Percentiles rank a stretch among this genome's conserved stretches.
phyloP scores from a whole-genome alignment of 2,329 filamentous ascomycete species.

The Colletotrichum sp. region DNA sequence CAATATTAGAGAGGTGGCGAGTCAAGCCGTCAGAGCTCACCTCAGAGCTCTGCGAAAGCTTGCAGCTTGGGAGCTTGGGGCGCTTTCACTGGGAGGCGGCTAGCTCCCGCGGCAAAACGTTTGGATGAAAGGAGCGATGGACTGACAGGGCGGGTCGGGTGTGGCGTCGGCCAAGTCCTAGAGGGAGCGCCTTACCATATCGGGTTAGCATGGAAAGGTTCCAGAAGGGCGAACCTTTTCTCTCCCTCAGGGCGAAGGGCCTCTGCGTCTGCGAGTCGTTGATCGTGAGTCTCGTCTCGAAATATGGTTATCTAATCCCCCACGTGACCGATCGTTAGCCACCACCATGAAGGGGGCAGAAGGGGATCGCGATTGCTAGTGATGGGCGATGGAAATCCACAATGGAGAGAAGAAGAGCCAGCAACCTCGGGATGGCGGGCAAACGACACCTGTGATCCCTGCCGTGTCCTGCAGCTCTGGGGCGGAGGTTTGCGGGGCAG shows the following conservation, averaged over 20 bases:
- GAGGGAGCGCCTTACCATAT: neutral
- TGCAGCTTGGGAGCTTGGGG: neutral
- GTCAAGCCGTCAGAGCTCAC: neutral
- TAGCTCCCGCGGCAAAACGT: constrained; percentile 1
- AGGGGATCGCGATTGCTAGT: neutral
- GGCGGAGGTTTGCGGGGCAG: constrained; percentile 18
- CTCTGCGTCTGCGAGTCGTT: neutral
- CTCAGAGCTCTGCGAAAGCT: neutral
- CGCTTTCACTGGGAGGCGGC: neutral
- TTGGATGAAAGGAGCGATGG: neutral
- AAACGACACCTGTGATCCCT: constrained; percentile 4
- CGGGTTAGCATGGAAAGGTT: constrained; percentile 7
- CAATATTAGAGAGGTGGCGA: neutral
- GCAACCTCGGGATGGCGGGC: constrained; percentile 4
- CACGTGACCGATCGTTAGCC: neutral
- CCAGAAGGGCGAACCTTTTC: constrained; percentile 7
- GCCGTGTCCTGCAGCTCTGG: constrained; percentile 4
- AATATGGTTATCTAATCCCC: neutral
- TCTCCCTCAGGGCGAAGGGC: neutral
- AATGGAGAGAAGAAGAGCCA: neutral
- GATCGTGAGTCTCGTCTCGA: neutral
- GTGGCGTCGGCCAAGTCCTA: constrained; percentile 11
- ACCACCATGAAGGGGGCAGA: neutral
- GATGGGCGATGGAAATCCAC: neutral
- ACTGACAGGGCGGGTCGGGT: constrained; percentile 13